Evolutionary conservation across 139 green algal species (phyloP), one percentile per base, ranked within the genome.

Genomic region (Chara braunii): DNA sequence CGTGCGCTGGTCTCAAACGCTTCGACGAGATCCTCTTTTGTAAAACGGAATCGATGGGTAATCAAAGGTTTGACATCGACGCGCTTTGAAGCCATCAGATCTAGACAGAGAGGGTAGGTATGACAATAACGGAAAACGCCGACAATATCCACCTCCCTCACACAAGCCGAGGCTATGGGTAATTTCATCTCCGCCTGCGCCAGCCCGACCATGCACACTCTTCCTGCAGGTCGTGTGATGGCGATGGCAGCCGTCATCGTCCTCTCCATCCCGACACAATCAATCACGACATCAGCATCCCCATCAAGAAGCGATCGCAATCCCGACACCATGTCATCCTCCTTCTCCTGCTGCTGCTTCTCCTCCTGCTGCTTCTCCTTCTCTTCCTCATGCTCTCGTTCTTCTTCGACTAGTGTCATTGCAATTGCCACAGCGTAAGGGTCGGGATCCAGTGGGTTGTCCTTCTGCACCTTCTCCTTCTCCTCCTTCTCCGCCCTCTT

Each of bases 41-140:
- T 58, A 51, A 86, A 86, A 2, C 56, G 68, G 43, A 80, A 86
- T 14, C 80, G 62, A 67, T 86, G 81, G 1, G 81, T 86, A 51
- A 86, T 85, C 14, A 86, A 64, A 0, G 79, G 79, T 68, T 70
- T 71, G n/a, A 85, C 75, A 28, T 86, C 44, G 12, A 86, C 67
- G 2, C 59, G 37, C 14, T 64, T 66, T 5, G 50, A 60, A 2
- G 70, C 45, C 37, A 86, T 43, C 2, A 86, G 76, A 24, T 56
- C 59, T 2, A 86, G 30, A 50, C 68, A 83, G 12, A 77, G 53
- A 1, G 78, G 62, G 37, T 83, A 82, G 61, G 80, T 87, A 66
- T 87, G 80, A 44, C 40, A 48, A 56, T 86, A 87, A 3, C 82
- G 43, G 71, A 87, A 87, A 44, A 70, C 54, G 18, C 82, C 82